Conservation (phyloP, 2,329 filamentous ascomycete species). For the Neonectria faginata region DNA sequence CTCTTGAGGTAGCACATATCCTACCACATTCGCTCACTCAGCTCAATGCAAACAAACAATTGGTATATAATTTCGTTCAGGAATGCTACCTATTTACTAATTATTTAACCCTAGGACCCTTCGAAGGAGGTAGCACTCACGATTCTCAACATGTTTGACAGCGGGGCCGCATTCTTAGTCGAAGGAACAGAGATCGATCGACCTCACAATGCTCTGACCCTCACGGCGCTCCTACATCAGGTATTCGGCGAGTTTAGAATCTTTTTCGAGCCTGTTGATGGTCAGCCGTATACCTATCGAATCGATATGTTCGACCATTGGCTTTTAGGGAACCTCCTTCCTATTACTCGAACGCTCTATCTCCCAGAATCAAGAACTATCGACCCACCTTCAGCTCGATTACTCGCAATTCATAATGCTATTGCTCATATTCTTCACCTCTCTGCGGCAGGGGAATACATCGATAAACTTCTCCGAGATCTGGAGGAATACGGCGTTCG, state of each 20-base stretch:
- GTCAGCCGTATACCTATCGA: slow-evolving; percentile 46
- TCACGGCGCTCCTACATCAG: slow-evolving; percentile 30
- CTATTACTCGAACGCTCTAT: slow-evolving; percentile 12
- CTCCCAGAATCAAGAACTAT: background rate
- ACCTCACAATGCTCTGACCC: slow-evolving; percentile 51
- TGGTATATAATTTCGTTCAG: background rate
- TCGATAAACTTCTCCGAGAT: background rate
- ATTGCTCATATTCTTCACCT: slow-evolving; percentile 12
- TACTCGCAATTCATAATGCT: slow-evolving; percentile 13
- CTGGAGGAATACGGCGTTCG: no score
- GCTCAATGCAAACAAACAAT: background rate
- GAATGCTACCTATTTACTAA: background rate
- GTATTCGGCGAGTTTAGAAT: slow-evolving; percentile 37
- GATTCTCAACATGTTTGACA: slow-evolving; percentile 59
- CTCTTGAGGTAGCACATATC: slow-evolving; percentile 28
- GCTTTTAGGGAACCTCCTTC: background rate
- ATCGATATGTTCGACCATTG: slow-evolving; percentile 30
- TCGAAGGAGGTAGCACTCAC: slow-evolving; percentile 50
- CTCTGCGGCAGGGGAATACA: slow-evolving; percentile 14
- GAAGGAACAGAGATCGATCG: slow-evolving; percentile 55
- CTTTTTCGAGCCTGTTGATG: slow-evolving; percentile 34
- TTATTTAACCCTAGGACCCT: slow-evolving; percentile 22
- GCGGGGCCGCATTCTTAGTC: slow-evolving; percentile 50
- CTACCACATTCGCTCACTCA: slow-evolving; percentile 21
- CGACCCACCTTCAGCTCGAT: background rate